These are phyloP conservation scores for Hagleromyces aurorensis DNA, from an alignment of 805 yeast genomes.

Conservation along the genomic window DNA sequence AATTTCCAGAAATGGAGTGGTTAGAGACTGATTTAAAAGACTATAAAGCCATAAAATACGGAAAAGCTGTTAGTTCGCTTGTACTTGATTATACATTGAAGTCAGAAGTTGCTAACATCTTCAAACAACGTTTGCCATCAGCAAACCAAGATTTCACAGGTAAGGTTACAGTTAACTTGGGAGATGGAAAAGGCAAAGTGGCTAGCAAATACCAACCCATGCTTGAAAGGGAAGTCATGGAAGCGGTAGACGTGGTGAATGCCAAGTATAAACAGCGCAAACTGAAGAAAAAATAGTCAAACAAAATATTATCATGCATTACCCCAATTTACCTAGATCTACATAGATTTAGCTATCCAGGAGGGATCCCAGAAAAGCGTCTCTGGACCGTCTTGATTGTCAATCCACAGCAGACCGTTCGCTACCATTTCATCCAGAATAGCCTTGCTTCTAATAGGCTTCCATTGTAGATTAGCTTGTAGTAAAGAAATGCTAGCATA, in stretches of 20 bases:
- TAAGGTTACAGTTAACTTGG: conserved; percentile 43
- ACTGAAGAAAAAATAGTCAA: too few species aligned
- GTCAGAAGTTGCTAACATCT: conserved; percentile 42
- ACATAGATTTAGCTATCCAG: conserved; percentile 52
- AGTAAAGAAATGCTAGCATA: conserved; percentile 57
- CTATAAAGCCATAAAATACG: conserved; percentile 36
- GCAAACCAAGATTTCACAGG: conserved; percentile 17
- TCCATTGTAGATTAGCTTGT: conserved; percentile 75
- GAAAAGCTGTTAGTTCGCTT: conserved; percentile 39
- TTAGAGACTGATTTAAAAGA: conserved; percentile 22
- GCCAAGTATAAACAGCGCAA: conserved; percentile 47
- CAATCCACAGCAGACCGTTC: conserved; percentile 83
- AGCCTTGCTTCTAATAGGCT: conserved; percentile 46
- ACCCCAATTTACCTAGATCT: conserved; percentile 63
- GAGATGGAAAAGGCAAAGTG: conserved; percentile 73
- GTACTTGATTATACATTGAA: conserved; percentile 54
- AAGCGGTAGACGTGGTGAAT: conserved; percentile 63
- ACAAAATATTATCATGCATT: conserved; percentile 61
- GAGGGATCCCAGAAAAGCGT: conserved; percentile 65
- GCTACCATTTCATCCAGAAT: conserved; percentile 74
- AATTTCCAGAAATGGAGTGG: conserved; percentile 69
- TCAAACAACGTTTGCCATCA: conserved; percentile 34
- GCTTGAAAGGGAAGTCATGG: conserved; percentile 47
- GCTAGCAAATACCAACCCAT: conserved; percentile 51
- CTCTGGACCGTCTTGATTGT: conserved; percentile 41